Conservation (phyloP, 2,329 filamentous ascomycete genomes). For the Nigrograna mackinnonii region DNA sequence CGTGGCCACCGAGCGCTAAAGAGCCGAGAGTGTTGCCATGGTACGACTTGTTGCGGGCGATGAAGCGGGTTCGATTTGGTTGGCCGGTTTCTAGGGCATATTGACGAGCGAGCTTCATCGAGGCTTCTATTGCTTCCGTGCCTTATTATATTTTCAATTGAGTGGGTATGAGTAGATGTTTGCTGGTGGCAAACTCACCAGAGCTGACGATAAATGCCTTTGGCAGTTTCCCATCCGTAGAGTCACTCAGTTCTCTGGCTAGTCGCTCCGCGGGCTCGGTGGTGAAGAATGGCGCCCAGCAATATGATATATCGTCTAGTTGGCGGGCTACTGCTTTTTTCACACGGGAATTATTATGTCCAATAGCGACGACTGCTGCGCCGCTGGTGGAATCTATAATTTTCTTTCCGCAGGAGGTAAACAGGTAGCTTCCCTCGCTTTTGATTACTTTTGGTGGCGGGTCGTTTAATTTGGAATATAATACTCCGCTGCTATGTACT, state of each 20-base stretch:
- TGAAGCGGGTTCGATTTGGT: constrained; percentile 58
- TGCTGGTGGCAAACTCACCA: too few relatives aligned
- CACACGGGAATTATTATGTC: constrained; percentile 68
- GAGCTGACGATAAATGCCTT: constrained; percentile 62
- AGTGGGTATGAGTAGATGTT: too few relatives aligned
- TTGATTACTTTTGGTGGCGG: too few relatives aligned
- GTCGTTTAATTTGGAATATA: too few relatives aligned
- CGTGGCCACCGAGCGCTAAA: constrained; percentile 66
- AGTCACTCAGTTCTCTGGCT: constrained; percentile 52
- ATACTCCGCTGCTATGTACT: too few relatives aligned
- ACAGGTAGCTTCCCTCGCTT: too few relatives aligned
- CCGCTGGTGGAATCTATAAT: constrained; percentile 76
- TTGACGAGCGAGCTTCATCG: constrained; percentile 69
- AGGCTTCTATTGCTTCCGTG: constrained; percentile 70
- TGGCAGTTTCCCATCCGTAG: constrained; percentile 56
- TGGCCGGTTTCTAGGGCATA: constrained; percentile 55
- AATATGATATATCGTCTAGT: constrained; percentile 62
- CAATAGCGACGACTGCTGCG: constrained; percentile 72
- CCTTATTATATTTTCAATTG: too few relatives aligned
- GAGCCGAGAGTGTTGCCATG: constrained; percentile 71
- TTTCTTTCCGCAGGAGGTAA: too few relatives aligned
- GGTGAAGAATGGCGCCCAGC: constrained; percentile 62
- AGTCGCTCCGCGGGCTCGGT: constrained; percentile 58
- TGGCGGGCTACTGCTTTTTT: constrained; percentile 63
- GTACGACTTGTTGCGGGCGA: constrained; percentile 67